Evolutionary conservation across 2,329 filamentous ascomycete species (phyloP), one percentile per base, ranked within the genome.

Genomic region (Monosporascus cannonballus): DNA sequence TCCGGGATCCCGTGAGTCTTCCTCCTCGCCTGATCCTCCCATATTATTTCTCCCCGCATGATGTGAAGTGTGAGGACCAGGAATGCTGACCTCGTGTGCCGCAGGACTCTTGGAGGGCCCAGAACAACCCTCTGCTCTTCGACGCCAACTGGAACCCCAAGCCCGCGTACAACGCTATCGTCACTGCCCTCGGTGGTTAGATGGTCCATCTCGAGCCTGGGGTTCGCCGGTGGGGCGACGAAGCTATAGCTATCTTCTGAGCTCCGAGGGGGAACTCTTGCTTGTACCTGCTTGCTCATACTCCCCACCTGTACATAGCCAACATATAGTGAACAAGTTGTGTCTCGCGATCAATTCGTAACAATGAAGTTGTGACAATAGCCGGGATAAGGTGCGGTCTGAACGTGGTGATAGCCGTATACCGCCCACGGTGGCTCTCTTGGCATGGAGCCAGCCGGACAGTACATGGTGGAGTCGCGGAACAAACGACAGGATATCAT

Each of bases 81-180:
- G 15, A 3, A 20, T 49, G 18, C n/a, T 25, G 24, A 37, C 47
- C 4, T 42, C 24, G 9, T 42, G 17, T 20, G 11, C 8, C 44
- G 42, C 48, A 74, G 69, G 76, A 80, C 64, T 78, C 75, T 39
- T 83, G 79, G 78, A 69, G 77, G 53, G 67, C 76, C 2, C 64
- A 66, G 49, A 72, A 67, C 46, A 79, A 71, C 61, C 79, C 79
- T 4, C 71, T 83, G 14, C 70, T 84, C 14, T 83, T 79, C 58
- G 78, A 83, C 67, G 59, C 64, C 59, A 74, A 68, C 65, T 83
- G 72, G 62, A 67, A 69, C 57, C 73, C 78, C 44, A 82, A 82
- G 72, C 57, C 73, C 1, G 76, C 76, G 1, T 81, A 81, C 62
- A 75, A 67, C 48, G 73, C 76, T 46, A 67, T 78, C 25, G 71